Conservation (phyloP, 179 eudicot species). For the Vitellaria paradoxa region DNA sequence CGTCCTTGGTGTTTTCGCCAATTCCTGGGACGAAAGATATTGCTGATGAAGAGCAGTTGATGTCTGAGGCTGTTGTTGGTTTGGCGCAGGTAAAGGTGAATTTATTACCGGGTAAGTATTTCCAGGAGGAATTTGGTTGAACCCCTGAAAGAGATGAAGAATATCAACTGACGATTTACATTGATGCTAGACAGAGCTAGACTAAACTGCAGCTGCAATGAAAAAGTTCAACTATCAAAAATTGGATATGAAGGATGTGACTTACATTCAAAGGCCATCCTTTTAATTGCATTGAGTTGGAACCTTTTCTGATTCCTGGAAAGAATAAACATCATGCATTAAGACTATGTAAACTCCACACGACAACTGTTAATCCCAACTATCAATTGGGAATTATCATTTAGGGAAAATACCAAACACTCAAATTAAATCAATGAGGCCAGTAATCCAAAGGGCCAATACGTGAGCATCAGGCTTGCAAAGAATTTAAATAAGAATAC, state of each 20-base stretch:
- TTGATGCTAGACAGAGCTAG: not conserved
- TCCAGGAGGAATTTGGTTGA: slow-evolving; percentile 18
- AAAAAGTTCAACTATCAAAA: not conserved
- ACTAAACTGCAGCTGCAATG: not conserved
- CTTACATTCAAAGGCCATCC: slow-evolving; percentile 6
- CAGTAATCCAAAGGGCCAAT: not conserved
- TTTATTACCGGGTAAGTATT: slow-evolving; percentile 10
- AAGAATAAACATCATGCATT: slow-evolving; percentile 5
- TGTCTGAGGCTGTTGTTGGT: slow-evolving; percentile 1
- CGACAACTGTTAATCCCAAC: not conserved
- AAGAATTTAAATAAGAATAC: slow-evolving; percentile 1
- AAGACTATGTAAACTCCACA: not conserved
- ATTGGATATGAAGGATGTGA: too few species aligned
- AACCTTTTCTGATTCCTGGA: not conserved
- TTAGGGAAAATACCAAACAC: not conserved
- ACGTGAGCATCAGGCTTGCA: not conserved
- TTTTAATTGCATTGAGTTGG: not conserved
- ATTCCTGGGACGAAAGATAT: slow-evolving; percentile 19
- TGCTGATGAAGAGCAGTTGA: slow-evolving; percentile 16
- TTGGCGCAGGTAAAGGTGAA: slow-evolving; percentile 12
- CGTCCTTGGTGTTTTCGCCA: slow-evolving; percentile 17
- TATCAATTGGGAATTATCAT: not conserved
- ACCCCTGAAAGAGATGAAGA: slow-evolving; percentile 23
- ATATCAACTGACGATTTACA: slow-evolving; percentile 4
- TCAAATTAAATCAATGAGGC: not conserved